Percentiles rank a stretch among this genome's conserved stretches.
Conservation (phyloP, 805 yeast genomes). For the Suhomyces pyralidae region DNA sequence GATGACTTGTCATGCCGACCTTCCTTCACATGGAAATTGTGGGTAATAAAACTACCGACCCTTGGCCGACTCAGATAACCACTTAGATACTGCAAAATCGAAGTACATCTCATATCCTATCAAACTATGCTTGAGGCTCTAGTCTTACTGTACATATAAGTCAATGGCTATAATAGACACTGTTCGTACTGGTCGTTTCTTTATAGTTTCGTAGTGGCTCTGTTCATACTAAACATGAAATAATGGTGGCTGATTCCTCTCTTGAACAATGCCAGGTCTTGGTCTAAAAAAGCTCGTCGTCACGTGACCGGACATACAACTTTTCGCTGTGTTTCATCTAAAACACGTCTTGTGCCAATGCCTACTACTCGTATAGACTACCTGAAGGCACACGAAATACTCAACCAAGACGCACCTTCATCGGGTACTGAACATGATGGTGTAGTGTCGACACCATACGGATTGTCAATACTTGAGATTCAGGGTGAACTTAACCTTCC, state of each 20-base stretch:
- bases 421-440: constrained; percentile 7
- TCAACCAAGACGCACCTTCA: not conserved
- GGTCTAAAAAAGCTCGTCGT: not conserved
- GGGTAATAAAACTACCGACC: not conserved
- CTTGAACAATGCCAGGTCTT: not conserved
- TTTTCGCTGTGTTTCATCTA: not conserved
- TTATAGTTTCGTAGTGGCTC: not conserved
- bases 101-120: not conserved
- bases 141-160: not conserved
- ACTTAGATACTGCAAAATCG: not conserved
- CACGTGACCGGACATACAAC: not conserved
- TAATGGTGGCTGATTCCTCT: not conserved
- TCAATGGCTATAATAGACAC: not conserved
- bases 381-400: constrained; percentile 2
- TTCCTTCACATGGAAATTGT: not conserved
- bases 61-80: not conserved
- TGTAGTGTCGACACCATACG: constrained; percentile 51
- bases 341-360: constrained; percentile 5
- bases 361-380: constrained; percentile 12
- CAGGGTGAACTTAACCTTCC: constrained; percentile 67
- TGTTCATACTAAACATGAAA: not conserved
- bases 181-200: not conserved
- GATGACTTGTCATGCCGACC: not conserved
- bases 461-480: constrained; percentile 62
- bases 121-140: not conserved